phyloP scores from a whole-genome alignment of 2,329 filamentous ascomycete genomes.

The Podosphaera xanthii region DNA sequence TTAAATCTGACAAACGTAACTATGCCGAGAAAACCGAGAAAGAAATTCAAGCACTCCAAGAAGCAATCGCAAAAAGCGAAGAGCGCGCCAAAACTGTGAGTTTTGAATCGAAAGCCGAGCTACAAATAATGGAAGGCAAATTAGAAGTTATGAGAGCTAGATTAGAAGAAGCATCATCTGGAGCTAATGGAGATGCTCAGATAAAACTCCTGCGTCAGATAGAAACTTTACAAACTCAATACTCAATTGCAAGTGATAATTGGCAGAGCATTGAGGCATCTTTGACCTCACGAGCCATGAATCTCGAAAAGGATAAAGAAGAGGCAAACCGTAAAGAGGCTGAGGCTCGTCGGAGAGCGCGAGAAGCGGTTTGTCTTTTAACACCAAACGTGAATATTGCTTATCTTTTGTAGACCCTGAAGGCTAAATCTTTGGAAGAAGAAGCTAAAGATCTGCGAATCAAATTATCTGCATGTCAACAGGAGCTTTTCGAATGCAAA shows the following conservation, averaged over 20 bases:
- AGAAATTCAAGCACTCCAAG: constrained; percentile 48
- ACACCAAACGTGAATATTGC: constrained; percentile 2
- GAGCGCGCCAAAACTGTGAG: constrained; percentile 48
- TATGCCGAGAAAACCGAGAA: constrained; percentile 44
- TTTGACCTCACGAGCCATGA: constrained; percentile 51
- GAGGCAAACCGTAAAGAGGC: constrained; percentile 64
- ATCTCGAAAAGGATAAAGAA: constrained; percentile 74
- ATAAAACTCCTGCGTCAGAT: constrained; percentile 82
- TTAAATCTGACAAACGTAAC: constrained; percentile 61
- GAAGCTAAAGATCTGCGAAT: constrained; percentile 52
- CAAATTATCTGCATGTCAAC: constrained; percentile 38
- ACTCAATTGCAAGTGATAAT: constrained; percentile 81
- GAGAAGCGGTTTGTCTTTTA: constrained; percentile 47
- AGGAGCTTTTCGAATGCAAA: constrained; percentile 37
- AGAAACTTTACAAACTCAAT: constrained; percentile 87
- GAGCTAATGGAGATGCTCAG: constrained; percentile 58
- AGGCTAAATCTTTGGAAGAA: constrained; percentile 41
- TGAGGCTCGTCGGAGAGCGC: constrained; percentile 70
- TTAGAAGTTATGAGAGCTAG: constrained; percentile 67
- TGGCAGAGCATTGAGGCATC: constrained; percentile 93
- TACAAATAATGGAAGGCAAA: constrained; percentile 61
- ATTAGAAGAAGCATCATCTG: constrained; percentile 75
- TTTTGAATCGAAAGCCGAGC: constrained; percentile 58
- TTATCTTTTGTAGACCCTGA: constrained; percentile 32
- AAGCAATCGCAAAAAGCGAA: constrained; percentile 48